A percentile compares a stretch with the other conserved stretches of the same genome.
These are phyloP conservation scores for Neurospora sp. DNA, from an alignment of 495 filamentous ascomycete genomes.

Conservation along the genomic window DNA sequence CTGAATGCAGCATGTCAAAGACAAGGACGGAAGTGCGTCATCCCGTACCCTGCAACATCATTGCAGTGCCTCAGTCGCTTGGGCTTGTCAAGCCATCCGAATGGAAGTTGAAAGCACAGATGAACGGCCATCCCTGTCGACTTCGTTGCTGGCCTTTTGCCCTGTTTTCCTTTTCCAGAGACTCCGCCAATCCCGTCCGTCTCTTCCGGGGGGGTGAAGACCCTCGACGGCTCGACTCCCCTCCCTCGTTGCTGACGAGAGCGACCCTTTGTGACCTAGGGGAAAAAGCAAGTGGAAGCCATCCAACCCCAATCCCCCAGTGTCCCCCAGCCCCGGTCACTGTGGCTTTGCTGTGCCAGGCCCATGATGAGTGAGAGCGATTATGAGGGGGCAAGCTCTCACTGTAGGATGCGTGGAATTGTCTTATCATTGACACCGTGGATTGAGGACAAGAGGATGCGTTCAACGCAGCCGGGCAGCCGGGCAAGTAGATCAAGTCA, in stretches of 20 bases:
- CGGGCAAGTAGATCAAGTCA: neutral
- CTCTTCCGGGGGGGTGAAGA: neutral
- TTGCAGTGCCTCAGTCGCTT: neutral
- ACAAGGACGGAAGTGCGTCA: neutral
- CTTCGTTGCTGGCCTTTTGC: neutral
- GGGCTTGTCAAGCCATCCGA: neutral
- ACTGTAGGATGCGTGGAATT: neutral
- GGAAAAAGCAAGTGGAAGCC: neutral
- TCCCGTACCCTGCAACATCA: neutral
- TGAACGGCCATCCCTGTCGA: neutral
- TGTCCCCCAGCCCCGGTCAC: neutral
- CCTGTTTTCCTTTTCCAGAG: neutral
- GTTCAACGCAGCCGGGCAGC: neutral
- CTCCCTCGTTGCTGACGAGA: neutral
- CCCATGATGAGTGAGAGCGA: neutral
- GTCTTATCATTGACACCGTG: neutral
- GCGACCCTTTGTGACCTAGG: neutral
- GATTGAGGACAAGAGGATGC: neutral
- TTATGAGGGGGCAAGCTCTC: neutral
- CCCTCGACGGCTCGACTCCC: neutral
- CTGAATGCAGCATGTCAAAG: neutral
- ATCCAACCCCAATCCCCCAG: neutral
- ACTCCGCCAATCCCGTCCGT: neutral
- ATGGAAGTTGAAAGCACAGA: neutral
- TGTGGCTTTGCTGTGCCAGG: neutral